Evolutionary conservation across 176 grass and related monocot genomes (phyloP).

Genomic region (Hordeum vulgare): DNA sequence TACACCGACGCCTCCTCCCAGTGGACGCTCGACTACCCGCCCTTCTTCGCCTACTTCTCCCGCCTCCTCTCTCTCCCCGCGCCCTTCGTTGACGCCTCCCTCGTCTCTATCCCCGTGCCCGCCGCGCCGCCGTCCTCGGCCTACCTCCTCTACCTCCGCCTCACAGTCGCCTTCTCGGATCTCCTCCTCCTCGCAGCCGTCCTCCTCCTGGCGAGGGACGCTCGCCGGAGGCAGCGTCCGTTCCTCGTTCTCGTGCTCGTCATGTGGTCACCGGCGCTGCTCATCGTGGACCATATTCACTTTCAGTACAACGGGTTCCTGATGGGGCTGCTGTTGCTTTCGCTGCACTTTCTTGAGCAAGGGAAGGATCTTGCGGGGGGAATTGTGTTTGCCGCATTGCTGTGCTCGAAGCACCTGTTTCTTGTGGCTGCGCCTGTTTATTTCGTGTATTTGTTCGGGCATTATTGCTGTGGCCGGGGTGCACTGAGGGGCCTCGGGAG

Average conservation of each 20-base stretch:
- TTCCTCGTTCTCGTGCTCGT: slow-evolving; percentile 37
- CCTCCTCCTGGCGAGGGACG: slow-evolving; percentile 31
- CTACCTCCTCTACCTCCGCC: slow-evolving; percentile 59
- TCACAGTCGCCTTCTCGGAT: slow-evolving; percentile 42
- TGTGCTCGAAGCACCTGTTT: slow-evolving; percentile 92
- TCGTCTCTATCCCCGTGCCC: slow-evolving; percentile 32
- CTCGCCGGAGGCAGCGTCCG: slow-evolving; percentile 6
- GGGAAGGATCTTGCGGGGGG: slow-evolving; percentile 69
- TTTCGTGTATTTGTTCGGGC: slow-evolving; percentile 72
- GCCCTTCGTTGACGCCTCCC: slow-evolving; percentile 35
- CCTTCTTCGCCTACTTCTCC: slow-evolving; percentile 87
- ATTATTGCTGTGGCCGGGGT: slow-evolving; percentile 71
- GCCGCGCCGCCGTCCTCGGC: slow-evolving; percentile 14
- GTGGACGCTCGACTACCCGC: slow-evolving; percentile 89
- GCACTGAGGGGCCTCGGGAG: slow-evolving; percentile 40
- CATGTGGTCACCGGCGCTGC: slow-evolving; percentile 65
- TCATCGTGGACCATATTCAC: slow-evolving; percentile 78
- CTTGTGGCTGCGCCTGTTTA: slow-evolving; percentile 70
- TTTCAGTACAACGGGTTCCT: slow-evolving; percentile 89
- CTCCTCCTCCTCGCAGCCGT: slow-evolving; percentile 31
- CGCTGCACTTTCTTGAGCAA: slow-evolving; percentile 57
- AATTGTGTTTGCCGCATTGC: slow-evolving; percentile 51
- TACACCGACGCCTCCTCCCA: slow-evolving; percentile 69
- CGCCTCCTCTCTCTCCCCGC: slow-evolving; percentile 54
- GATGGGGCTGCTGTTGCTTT: slow-evolving; percentile 54